phyloP scores from a whole-genome alignment of 1,284 basidiomycete species.

The Prillingera fragicola region DNA sequence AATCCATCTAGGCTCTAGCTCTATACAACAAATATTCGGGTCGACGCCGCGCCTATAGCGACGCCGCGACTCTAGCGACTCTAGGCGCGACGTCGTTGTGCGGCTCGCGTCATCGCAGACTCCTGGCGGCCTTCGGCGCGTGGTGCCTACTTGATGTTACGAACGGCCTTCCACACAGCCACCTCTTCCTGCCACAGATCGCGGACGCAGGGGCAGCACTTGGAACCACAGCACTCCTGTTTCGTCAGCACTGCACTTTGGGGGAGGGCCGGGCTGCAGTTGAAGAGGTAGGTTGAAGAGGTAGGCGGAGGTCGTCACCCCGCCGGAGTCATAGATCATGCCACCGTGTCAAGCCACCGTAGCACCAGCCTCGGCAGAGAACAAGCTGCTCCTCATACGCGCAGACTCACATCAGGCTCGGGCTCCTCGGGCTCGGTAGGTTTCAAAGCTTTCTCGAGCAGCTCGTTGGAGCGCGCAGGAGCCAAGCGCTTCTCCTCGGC shows the following conservation, averaged over 20 bases:
- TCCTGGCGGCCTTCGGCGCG: no score
- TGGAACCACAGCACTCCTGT: constrained; percentile 18
- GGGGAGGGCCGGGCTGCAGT: background rate
- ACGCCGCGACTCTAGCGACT: no score
- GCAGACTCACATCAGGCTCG: background rate
- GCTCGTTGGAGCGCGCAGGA: constrained; percentile 13
- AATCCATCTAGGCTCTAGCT: no score
- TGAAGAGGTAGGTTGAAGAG: background rate
- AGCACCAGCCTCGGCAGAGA: no score
- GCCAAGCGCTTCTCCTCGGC: constrained; percentile 13
- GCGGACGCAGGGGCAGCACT: constrained; percentile 19
- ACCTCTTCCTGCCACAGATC: constrained; percentile 21
- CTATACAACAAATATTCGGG: no score
- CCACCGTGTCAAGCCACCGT: no score
- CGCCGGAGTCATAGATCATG: no score
- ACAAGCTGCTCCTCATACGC: no score
- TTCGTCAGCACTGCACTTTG: background rate
- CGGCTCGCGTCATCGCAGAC: no score
- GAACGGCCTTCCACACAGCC: constrained; percentile 17
- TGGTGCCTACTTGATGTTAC: background rate
- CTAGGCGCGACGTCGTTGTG: no score
- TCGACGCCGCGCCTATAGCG: no score
- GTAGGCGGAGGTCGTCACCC: no score
- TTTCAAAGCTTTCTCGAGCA: constrained; percentile 10
- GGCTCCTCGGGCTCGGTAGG: background rate